These are phyloP conservation scores for Cardiospermum halicacabum DNA, from an alignment of 345 rosid genomes.

Conservation along the genomic window DNA sequence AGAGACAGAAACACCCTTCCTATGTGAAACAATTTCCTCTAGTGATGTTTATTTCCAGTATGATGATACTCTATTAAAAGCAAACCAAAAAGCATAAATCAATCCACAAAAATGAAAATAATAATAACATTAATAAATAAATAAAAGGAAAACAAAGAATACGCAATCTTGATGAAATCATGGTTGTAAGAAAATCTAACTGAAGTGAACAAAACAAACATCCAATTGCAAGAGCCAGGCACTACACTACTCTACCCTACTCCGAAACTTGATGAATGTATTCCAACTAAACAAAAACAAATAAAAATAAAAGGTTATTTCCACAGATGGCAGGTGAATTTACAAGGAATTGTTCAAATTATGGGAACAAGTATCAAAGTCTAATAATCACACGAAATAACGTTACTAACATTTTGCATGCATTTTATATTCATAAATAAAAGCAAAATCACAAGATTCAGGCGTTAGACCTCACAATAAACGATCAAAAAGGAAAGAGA, in stretches of 20 bases:
- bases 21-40: constrained; percentile 4
- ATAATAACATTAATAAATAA: too few relatives aligned
- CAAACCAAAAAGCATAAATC: not conserved
- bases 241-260: not conserved
- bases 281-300: not conserved
- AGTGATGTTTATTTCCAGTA: not conserved
- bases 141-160: not conserved
- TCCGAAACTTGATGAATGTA: not conserved
- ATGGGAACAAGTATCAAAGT: not conserved
- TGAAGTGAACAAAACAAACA: not conserved
- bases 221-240: not conserved
- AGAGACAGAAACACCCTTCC: not conserved
- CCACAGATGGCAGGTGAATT: not conserved
- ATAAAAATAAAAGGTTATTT: not conserved
- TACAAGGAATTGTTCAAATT: not conserved
- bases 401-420: not conserved
- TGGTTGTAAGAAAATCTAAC: not conserved
- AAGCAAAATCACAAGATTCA: not conserved
- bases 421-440: not conserved
- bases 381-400: not conserved
- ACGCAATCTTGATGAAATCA: not conserved
- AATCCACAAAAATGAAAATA: not conserved
- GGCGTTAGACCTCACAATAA: not conserved
- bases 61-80: not conserved
- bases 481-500: not conserved